Evolutionary conservation across 345 rosid species (phyloP).

Genomic region (Salix suchowensis): DNA sequence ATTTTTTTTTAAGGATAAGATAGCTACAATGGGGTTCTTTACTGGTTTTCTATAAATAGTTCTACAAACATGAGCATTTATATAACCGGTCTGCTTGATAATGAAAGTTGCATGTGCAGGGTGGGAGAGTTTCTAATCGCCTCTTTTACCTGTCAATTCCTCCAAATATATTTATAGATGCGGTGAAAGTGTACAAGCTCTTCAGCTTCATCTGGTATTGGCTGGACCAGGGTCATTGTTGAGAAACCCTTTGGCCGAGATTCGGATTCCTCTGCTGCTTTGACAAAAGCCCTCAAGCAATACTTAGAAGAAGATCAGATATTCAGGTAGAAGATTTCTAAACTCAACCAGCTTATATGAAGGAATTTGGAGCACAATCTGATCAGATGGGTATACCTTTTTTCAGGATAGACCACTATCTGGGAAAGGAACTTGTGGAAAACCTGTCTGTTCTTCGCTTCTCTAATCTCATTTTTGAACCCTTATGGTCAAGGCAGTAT

Average conservation of each 20-base stretch:
- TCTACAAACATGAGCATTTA: not conserved
- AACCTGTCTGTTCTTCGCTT: slow-evolving; percentile 94
- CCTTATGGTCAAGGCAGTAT: slow-evolving; percentile 94
- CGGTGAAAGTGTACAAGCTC: slow-evolving; percentile 87
- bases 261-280: slow-evolving; percentile 92
- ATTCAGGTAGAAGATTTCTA: slow-evolving; percentile 54
- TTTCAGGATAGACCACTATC: slow-evolving; percentile 91
- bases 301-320: slow-evolving; percentile 90
- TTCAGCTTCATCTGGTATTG: slow-evolving; percentile 81
- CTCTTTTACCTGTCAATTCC: slow-evolving; percentile 92
- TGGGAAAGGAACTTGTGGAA: slow-evolving; percentile 97
- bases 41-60: not conserved
- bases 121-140: slow-evolving; percentile 75
- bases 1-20: not conserved
- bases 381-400: slow-evolving; percentile 15
- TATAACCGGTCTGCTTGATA: slow-evolving; percentile 1
- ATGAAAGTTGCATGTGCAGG: slow-evolving; percentile 41
- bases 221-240: slow-evolving; percentile 98
- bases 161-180: slow-evolving; percentile 88
- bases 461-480: slow-evolving; percentile 97
- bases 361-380: slow-evolving; percentile 5
- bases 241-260: slow-evolving; percentile 99
- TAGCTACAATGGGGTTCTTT: not conserved
- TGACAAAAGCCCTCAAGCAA: slow-evolving; percentile 77
- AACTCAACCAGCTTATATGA: not conserved